These are phyloP conservation scores for Pseudocercospora fuligena DNA, from an alignment of 2,329 filamentous ascomycete species.

Conservation along the genomic window DNA sequence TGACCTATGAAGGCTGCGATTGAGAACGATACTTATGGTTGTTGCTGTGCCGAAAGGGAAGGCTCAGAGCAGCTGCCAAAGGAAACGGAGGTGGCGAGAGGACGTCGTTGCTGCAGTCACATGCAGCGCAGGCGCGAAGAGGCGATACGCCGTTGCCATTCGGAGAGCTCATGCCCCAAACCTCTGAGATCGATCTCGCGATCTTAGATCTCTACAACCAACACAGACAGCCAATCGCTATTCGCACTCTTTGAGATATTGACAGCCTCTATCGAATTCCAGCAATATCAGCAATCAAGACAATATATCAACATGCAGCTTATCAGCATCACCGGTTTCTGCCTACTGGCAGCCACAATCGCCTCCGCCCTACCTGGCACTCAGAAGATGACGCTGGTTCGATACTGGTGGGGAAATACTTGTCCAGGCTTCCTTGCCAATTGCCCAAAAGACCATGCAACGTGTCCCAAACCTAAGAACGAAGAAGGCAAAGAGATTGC, in stretches of 20 bases:
- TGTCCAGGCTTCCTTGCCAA: not conserved
- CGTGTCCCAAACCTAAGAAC: not conserved
- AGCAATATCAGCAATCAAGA: not conserved
- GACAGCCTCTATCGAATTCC: not conserved
- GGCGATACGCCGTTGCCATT: not conserved
- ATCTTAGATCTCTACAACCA: not conserved
- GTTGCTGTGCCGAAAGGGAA: not conserved
- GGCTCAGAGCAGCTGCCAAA: not conserved
- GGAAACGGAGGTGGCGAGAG: not conserved
- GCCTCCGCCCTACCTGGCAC: not conserved
- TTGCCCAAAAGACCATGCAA: not conserved
- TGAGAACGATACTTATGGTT: no score
- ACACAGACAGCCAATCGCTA: not conserved
- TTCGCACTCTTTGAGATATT: not conserved
- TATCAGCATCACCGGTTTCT: not conserved
- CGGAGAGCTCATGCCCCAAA: not conserved
- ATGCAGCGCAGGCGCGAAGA: not conserved
- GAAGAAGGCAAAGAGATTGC: not conserved
- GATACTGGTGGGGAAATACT: not conserved
- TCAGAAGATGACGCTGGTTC: slow-evolving; percentile 1
- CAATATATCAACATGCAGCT: not conserved
- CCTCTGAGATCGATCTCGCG: not conserved
- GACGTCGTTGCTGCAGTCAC: not conserved
- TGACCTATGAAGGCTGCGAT: not conserved
- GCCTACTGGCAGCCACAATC: not conserved